Evolutionary conservation across 495 filamentous ascomycete species (phyloP).

Genomic region (Aspergillus cristatus): DNA sequence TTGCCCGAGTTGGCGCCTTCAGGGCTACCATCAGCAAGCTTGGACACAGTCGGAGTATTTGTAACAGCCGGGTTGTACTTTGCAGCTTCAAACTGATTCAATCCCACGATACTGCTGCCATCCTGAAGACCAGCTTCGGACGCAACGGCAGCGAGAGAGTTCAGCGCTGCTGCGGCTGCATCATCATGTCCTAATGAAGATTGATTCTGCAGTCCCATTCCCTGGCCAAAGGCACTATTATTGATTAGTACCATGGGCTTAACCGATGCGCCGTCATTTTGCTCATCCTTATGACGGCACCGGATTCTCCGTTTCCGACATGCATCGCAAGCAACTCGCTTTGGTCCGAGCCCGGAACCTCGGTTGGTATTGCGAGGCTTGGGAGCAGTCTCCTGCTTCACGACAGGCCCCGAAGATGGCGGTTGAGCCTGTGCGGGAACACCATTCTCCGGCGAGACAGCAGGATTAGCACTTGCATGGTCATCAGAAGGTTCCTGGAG

Average conservation of each 20-base stretch:
- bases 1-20: slow-evolving; percentile 31
- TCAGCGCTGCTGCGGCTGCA: slow-evolving; percentile 36
- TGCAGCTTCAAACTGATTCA: slow-evolving; percentile 23
- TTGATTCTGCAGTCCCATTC: slow-evolving; percentile 14
- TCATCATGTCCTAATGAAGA: slow-evolving; percentile 31
- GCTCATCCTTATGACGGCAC: slow-evolving; percentile 46
- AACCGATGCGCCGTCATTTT: slow-evolving; percentile 19
- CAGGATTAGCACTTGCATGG: slow-evolving; percentile 5
- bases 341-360: slow-evolving; percentile 38
- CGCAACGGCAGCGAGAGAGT: slow-evolving; percentile 35
- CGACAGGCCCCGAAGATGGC: slow-evolving; percentile 6
- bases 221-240: slow-evolving; percentile 20
- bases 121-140: slow-evolving; percentile 29
- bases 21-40: slow-evolving; percentile 26
- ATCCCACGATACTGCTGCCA: slow-evolving; percentile 11
- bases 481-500: slow-evolving; percentile 8
- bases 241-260: slow-evolving; percentile 16
- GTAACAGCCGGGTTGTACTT: slow-evolving; percentile 19
- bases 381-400: slow-evolving; percentile 21
- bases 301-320: slow-evolving; percentile 45
- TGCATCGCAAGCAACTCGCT: slow-evolving; percentile 45
- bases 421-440: slow-evolving; percentile 12
- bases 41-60: slow-evolving; percentile 19
- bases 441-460: slow-evolving; percentile 13
- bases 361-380: slow-evolving; percentile 27